A percentile compares a stretch with the other conserved stretches of the same genome.
Conservation (phyloP, 208 protist species). For the Sergeia podlipaevii region DNA sequence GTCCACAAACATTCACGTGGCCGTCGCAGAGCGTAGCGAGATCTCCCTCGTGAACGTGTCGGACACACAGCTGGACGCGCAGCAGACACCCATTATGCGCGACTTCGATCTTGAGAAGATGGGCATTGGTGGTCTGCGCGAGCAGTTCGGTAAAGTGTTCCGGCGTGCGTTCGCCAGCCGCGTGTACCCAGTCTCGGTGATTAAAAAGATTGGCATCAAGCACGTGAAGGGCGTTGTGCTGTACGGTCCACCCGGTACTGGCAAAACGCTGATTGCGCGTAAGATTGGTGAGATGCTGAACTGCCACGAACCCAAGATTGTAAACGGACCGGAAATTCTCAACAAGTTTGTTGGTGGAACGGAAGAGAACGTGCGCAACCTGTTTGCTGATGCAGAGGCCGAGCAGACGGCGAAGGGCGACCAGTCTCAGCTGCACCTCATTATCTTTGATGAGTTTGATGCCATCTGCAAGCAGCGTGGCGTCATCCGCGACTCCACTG, state of each 20-base stretch:
- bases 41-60: constrained; percentile 73
- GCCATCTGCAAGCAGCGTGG: constrained; percentile 98
- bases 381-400: constrained; percentile 98
- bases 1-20: constrained; percentile 43
- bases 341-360: constrained; percentile 99
- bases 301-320: constrained; percentile 95
- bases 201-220: constrained; percentile 96
- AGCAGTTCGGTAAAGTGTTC: constrained; percentile 97
- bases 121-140: constrained; percentile 96
- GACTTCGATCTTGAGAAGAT: constrained; percentile 92
- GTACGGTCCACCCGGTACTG: constrained; percentile 98
- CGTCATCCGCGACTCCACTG: constrained; percentile 90
- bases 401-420: constrained; percentile 94
- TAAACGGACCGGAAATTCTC: constrained; percentile 99
- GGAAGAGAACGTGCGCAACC: constrained; percentile 99
- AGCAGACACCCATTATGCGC: constrained; percentile 69
- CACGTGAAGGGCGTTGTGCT: constrained; percentile 99
- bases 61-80: constrained; percentile 73
- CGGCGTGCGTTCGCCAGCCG: constrained; percentile 98
- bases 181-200: constrained; percentile 92
- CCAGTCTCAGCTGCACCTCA: constrained; percentile 97
- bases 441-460: constrained; percentile 99
- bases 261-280: constrained; percentile 99
- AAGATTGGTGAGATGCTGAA: constrained; percentile 99
- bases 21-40: constrained; percentile 45